phyloP scores from a whole-genome alignment of 2,329 filamentous ascomycete species.

The Trichoderma citrinoviride region DNA sequence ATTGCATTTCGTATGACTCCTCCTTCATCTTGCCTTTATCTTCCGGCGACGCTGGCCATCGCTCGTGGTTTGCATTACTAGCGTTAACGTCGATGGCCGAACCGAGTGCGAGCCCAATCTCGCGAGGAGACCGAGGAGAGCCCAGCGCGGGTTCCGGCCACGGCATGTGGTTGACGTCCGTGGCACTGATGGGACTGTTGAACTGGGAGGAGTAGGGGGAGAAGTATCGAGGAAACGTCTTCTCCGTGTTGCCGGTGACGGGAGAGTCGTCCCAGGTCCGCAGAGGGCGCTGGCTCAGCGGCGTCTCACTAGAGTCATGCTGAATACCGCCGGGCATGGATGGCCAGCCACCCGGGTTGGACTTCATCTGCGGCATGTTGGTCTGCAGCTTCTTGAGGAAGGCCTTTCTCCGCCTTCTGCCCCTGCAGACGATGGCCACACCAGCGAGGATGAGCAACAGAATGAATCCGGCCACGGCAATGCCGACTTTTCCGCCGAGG shows the following conservation, averaged over 20 bases:
- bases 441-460: slow-evolving; percentile 49
- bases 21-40: slow-evolving; percentile 43
- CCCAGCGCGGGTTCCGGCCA: slow-evolving; percentile 36
- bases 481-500: slow-evolving; percentile 57
- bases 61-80: background rate
- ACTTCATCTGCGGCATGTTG: slow-evolving; percentile 30
- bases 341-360: slow-evolving; percentile 42
- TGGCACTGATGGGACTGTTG: slow-evolving; percentile 54
- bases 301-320: slow-evolving; percentile 31
- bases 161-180: slow-evolving; percentile 35
- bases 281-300: slow-evolving; percentile 30
- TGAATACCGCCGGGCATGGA: slow-evolving; percentile 27
- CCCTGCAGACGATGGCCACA: slow-evolving; percentile 54
- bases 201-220: slow-evolving; percentile 61
- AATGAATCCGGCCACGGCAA: slow-evolving; percentile 52
- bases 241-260: slow-evolving; percentile 43
- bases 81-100: slow-evolving; percentile 15
- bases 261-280: slow-evolving; percentile 46
- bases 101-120: slow-evolving; percentile 25
- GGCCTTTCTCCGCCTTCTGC: slow-evolving; percentile 53
- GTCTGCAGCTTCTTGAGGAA: slow-evolving; percentile 49
- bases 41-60: slow-evolving; percentile 29
- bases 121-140: slow-evolving; percentile 14
- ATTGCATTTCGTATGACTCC: slow-evolving; percentile 40
- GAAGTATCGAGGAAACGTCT: slow-evolving; percentile 48